Percentiles rank a stretch among this genome's conserved stretches.
phyloP scores from a whole-genome alignment of 345 rosid species.

The Pelargonium nanum region DNA sequence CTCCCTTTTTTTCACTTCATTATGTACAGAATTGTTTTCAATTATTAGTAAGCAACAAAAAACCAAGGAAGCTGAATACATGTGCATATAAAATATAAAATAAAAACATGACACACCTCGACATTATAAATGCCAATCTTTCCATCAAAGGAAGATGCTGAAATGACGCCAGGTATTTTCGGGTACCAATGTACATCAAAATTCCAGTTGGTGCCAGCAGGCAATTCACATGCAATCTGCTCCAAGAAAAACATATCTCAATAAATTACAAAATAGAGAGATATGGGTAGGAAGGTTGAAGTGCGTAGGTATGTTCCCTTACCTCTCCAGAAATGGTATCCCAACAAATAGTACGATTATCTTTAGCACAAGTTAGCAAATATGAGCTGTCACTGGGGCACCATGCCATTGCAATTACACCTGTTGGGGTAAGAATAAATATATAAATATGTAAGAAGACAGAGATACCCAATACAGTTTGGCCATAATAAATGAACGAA shows the following conservation, averaged over 20 bases:
- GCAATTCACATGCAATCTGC: slow-evolving; percentile 85
- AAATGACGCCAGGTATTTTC: slow-evolving; percentile 85
- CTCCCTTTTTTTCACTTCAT: too few species aligned
- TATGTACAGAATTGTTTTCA: background rate
- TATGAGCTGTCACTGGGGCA: slow-evolving; percentile 90
- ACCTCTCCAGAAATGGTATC: slow-evolving; percentile 87
- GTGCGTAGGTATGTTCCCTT: slow-evolving; percentile 11
- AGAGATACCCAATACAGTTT: too few species aligned
- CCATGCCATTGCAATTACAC: slow-evolving; percentile 99
- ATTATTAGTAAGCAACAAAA: background rate
- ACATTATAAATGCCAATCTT: slow-evolving; percentile 88
- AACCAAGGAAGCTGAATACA: background rate
- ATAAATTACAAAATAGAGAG: background rate
- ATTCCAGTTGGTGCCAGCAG: slow-evolving; percentile 95
- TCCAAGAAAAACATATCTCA: slow-evolving; percentile 5
- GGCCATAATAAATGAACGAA: background rate
- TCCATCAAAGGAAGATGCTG: slow-evolving; percentile 97
- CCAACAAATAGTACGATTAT: slow-evolving; percentile 98
- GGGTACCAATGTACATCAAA: slow-evolving; percentile 99
- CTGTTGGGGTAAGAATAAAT: slow-evolving; percentile 21
- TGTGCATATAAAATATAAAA: slow-evolving; percentile 2
- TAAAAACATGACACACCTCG: slow-evolving; percentile 43
- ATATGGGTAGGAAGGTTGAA: slow-evolving; percentile 1
- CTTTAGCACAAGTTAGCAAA: slow-evolving; percentile 94
- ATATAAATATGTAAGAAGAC: background rate